phyloP scores from a whole-genome alignment of 306 rosid genomes.

The Oemleria cerasiformis region DNA sequence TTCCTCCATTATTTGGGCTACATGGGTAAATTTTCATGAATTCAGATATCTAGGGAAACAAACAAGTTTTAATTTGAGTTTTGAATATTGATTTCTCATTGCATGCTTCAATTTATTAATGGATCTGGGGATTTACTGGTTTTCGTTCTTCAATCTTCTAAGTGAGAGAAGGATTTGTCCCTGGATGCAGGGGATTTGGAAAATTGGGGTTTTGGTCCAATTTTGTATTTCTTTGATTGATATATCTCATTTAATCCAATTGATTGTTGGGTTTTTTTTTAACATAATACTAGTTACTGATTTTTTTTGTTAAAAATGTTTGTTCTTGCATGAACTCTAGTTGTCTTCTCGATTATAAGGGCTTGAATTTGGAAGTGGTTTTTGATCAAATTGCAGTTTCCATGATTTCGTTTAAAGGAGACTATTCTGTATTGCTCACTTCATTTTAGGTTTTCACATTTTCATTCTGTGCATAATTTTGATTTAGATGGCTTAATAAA shows the following conservation, averaged over 20 bases:
- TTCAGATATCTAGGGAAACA: neutral
- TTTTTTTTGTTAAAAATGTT: too few species aligned
- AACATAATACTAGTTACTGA: neutral
- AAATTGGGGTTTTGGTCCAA: slow-evolving; percentile 14
- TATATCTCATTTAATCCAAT: neutral
- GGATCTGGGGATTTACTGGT: slow-evolving; percentile 61
- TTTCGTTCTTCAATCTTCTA: neutral
- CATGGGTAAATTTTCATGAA: slow-evolving; percentile 7
- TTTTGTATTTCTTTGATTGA: slow-evolving; percentile 1
- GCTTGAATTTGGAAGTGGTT: neutral
- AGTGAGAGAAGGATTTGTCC: too few species aligned
- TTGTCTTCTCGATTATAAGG: neutral
- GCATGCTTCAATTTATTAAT: slow-evolving; percentile 48
- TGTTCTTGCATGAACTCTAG: neutral
- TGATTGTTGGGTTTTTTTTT: slow-evolving; percentile 15
- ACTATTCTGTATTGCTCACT: neutral
- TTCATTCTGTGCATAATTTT: neutral
- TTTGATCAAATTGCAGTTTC: neutral
- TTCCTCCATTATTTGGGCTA: slow-evolving; percentile 3
- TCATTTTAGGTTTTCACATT: neutral
- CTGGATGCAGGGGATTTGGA: neutral
- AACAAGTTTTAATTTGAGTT: slow-evolving; percentile 8
- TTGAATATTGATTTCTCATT: slow-evolving; percentile 26
- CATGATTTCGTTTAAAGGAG: neutral
- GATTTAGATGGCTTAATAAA: neutral